Evolutionary conservation across 2,329 filamentous ascomycete genomes (phyloP), one percentile per base, ranked within the genome.

Genomic region (Exophiala mesophila): DNA sequence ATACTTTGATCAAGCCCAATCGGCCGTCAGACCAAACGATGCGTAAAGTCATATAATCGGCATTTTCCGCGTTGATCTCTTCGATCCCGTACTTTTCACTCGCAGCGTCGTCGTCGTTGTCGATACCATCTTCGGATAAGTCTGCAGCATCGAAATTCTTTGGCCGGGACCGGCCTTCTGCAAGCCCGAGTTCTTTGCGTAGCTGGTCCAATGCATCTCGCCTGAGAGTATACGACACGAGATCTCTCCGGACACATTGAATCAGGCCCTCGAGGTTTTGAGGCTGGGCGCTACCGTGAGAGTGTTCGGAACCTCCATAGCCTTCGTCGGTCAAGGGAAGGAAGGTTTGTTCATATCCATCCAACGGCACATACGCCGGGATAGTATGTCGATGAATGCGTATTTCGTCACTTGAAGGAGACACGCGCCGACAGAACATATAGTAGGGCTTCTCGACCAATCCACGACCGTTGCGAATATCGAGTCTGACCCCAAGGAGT

Each of bases 1-100:
- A 64, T 17, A 71, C 52, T 45, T 65, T 67, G 31, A 71, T 62
- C 30, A 65, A 56, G 3, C 67, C 68, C 19, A 71, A 61, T 4
- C 63, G 61, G 4, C 65, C 67, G 55, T 69, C 66, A 9, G 53
- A 55, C 67, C 67, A 71, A 45, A 69, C 61, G 12, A 71, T 33
- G 8, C 66, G 61, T 18, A 68, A 55, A 56, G 69, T 68, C 24
- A 62, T 57, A 12, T 64, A 58, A 49, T 71, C 68, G 21, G 65
- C 37, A 9, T 64, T 56, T 3, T 59, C 63, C 3, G 62, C 43
- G 13, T 54, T 47, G 29, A 71, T 39, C 13, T 62, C 62, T 1
- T 58, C 50, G 47, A 71, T 60, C 6, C 61, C 63, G 12, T 60
- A 51, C 5, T 55, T 52, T 20, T 57, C 57, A 13, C 19, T 19